A percentile compares a stretch with the other conserved stretches of the same genome.
Evolutionary conservation across 148 eudicot species (phyloP).

Genomic region (Cornus controversa): DNA sequence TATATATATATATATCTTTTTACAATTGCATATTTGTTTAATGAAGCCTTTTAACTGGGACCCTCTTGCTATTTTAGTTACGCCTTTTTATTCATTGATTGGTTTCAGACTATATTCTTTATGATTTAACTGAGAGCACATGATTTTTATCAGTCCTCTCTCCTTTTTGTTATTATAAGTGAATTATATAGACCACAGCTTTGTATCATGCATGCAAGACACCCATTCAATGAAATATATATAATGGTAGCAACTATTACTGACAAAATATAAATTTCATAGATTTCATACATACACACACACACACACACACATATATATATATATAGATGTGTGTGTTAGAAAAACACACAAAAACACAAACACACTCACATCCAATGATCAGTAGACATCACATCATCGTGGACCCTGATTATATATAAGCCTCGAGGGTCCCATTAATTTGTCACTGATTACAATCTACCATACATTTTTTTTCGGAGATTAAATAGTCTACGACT

Average conservation of each 20-base stretch:
- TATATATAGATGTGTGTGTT: no score
- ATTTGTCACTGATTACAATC: neutral
- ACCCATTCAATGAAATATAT: slow-evolving; percentile 4
- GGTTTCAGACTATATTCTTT: neutral
- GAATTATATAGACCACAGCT: neutral
- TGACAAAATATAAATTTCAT: slow-evolving; percentile 16
- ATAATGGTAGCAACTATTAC: slow-evolving; percentile 18
- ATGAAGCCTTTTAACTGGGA: no score
- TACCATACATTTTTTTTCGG: no score
- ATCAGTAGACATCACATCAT: neutral
- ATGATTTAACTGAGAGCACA: neutral
- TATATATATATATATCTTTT: neutral
- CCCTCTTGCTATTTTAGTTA: neutral
- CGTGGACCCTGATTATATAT: neutral
- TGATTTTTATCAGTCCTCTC: neutral
- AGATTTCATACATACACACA: no score
- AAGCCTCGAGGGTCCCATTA: neutral
- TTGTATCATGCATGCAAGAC: neutral
- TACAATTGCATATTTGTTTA: no score
- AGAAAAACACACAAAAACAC: no score
- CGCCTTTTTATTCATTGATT: neutral
- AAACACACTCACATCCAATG: no score
- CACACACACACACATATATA: no score
- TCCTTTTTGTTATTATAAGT: neutral
- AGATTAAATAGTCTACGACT: no score